A percentile compares a stretch with the other conserved stretches of the same genome.
Conservation (phyloP, 768 basidiomycete species). For the Fomitopsis pulvina region DNA sequence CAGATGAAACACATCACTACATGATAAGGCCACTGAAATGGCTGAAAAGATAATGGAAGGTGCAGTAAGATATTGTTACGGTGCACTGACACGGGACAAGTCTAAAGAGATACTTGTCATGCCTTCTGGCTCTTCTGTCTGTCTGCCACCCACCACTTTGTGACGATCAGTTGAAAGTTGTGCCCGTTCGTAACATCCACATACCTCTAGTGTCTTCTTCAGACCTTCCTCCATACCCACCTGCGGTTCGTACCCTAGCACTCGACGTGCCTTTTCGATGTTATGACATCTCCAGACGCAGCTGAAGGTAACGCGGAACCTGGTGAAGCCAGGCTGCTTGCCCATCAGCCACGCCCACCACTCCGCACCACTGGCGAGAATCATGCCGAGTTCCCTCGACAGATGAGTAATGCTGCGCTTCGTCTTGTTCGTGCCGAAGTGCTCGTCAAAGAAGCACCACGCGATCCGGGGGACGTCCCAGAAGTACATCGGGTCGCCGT, state of each 20-base stretch:
- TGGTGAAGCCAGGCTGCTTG: slow-evolving; percentile 80
- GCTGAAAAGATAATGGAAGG: no score
- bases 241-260: slow-evolving; percentile 91
- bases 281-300: slow-evolving; percentile 85
- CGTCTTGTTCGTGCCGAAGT: slow-evolving; percentile 47
- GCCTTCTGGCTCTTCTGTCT: not conserved
- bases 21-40: no score
- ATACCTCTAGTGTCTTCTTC: slow-evolving; percentile 65
- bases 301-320: slow-evolving; percentile 74
- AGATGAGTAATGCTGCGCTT: slow-evolving; percentile 39
- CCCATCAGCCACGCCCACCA: slow-evolving; percentile 66
- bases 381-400: slow-evolving; percentile 58
- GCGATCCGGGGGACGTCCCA: slow-evolving; percentile 86
- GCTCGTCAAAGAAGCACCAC: slow-evolving; percentile 53
- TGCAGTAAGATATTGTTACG: no score
- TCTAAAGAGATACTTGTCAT: no score
- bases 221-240: slow-evolving; percentile 88
- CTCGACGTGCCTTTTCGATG: slow-evolving; percentile 86
- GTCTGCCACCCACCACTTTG: slow-evolving; percentile 13
- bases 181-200: no score
- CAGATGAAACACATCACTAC: no score
- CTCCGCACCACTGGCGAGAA: slow-evolving; percentile 68
- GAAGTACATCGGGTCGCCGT: slow-evolving; percentile 93
- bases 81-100: no score
- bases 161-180: not conserved